Base-by-base conservation (phyloP, 2,329 filamentous ascomycete species). In the Penicillium sp. region DNA sequence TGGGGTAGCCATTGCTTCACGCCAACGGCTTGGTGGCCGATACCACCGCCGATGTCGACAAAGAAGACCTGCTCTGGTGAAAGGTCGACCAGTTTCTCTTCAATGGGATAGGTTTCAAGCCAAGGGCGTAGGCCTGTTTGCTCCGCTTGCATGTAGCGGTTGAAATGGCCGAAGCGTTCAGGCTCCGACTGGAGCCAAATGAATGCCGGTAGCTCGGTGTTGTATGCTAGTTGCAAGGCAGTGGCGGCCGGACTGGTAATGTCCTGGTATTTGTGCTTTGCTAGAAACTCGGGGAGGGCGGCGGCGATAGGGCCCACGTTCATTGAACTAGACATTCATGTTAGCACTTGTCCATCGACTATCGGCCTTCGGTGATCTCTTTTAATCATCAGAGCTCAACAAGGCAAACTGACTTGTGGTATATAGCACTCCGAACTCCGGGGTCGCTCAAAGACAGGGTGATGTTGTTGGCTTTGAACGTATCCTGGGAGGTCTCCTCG, bases 41-140 rank as follows among this genome's bases (percentile, higher is more conserved):
- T 61, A 1, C 68, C 70, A 39, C 75, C 74, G 5, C 74, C 75
- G n/a, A 77, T 60, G 52, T 78, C 72, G 4, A 78, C 73, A 49
- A 75, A 66, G 7, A 76, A 32, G 8, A 59, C 22, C 38, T 55
- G 27, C 2, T 56, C 31, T 18, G 45, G 24, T 56, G 34, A 22
- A 10, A 53, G 24, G 31, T 42, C 21, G 16, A 31, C 5, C n/a
- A 16, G 22, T 29, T 53, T 47, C 14, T 54, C 43, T 18, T 51
- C 52, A 40, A 63, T 55, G 5, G 53, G 50, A 34, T 53, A 62
- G 32, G 46, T 54, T 21, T 56, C 60, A 9, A 61, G 29, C 59
- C 59, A 54, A 18, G 53, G 44, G 5, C 7, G 36, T 3, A 39
- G 36, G 2, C 54, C 54, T 13, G 32, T 38, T 7, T 57, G 51